Evolutionary conservation across 2,329 filamentous ascomycete genomes (phyloP).

Genomic region (Sporothrix sp.): DNA sequence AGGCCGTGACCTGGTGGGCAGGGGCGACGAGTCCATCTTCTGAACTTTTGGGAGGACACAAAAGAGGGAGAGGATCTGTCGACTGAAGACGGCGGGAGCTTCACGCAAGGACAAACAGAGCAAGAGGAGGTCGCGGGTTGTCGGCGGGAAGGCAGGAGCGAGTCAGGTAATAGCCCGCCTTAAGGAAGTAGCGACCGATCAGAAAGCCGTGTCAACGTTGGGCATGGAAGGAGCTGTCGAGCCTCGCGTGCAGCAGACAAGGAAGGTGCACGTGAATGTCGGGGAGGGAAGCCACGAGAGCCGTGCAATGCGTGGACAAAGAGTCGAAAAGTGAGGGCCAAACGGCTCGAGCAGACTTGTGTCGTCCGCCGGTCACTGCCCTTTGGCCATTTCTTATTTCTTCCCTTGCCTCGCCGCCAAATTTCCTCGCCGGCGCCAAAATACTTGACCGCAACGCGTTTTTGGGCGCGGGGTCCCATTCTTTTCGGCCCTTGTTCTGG

Average conservation of each 20-base stretch:
- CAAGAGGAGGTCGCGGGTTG: neutral
- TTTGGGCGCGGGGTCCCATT: slow-evolving; percentile 13
- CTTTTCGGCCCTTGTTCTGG: slow-evolving; percentile 1
- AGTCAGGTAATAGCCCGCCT: no score
- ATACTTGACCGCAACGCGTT: slow-evolving; percentile 7
- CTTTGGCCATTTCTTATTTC: neutral
- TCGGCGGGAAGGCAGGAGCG: neutral
- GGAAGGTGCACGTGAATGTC: no score
- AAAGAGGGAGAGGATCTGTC: neutral
- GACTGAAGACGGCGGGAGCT: neutral
- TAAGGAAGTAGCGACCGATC: no score
- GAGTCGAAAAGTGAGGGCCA: no score
- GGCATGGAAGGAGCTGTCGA: neutral
- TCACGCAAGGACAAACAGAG: neutral
- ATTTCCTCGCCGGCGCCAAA: neutral
- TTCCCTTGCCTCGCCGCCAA: neutral
- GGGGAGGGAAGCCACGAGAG: no score
- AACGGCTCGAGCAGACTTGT: neutral
- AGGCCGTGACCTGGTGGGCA: slow-evolving; percentile 13
- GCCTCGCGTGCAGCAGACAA: neutral
- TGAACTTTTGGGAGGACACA: neutral
- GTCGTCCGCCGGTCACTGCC: no score
- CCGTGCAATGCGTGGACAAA: no score
- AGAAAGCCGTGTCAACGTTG: neutral
- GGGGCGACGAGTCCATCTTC: slow-evolving; percentile 17